Percentiles rank a stretch among this genome's conserved stretches.
phyloP scores from a whole-genome alignment of 1,139 yeast genomes.

The Saccharomycopsis hybrid region DNA sequence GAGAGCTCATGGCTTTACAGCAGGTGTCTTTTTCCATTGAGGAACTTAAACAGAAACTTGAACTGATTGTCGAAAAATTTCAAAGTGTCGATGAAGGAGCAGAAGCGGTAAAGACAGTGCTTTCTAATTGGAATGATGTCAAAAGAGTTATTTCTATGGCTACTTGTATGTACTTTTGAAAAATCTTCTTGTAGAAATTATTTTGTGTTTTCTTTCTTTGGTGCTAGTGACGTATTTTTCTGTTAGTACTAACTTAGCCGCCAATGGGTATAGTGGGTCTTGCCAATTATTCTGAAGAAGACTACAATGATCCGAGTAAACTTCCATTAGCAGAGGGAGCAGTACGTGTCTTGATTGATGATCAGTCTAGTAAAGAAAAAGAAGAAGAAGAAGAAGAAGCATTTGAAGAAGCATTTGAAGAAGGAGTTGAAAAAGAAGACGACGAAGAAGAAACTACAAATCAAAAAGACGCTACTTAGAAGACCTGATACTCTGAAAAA shows the following conservation, averaged over 20 bases:
- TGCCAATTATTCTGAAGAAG: slow-evolving; percentile 40
- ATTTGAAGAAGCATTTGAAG: too few species aligned
- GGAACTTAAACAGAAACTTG: slow-evolving; percentile 30
- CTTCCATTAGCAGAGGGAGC: slow-evolving; percentile 57
- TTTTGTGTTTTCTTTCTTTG: too few species aligned
- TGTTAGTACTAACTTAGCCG: too few species aligned
- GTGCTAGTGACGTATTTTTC: too few species aligned
- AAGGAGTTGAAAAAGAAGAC: too few species aligned
- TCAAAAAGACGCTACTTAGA: too few species aligned
- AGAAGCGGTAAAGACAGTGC: slow-evolving; percentile 42
- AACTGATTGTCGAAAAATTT: slow-evolving; percentile 25
- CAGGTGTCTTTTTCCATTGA: slow-evolving; percentile 18
- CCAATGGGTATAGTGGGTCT: too few species aligned
- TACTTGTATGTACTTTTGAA: too few species aligned
- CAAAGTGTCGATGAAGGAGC: slow-evolving; percentile 27
- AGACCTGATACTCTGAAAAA: too few species aligned
- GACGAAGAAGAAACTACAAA: too few species aligned
- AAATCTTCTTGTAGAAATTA: too few species aligned
- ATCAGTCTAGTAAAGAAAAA: slow-evolving; percentile 19
- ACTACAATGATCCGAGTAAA: slow-evolving; percentile 38
- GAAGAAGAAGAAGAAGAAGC: slow-evolving; percentile 14
- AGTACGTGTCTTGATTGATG: slow-evolving; percentile 55
- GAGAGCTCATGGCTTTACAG: slow-evolving; percentile 16
- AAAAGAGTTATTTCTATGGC: slow-evolving; percentile 63
- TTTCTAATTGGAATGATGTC: slow-evolving; percentile 68